Evolutionary conservation across 768 basidiomycete genomes (phyloP), one percentile per base, ranked within the genome.

Genomic region (Pleurotus tuber-regium): DNA sequence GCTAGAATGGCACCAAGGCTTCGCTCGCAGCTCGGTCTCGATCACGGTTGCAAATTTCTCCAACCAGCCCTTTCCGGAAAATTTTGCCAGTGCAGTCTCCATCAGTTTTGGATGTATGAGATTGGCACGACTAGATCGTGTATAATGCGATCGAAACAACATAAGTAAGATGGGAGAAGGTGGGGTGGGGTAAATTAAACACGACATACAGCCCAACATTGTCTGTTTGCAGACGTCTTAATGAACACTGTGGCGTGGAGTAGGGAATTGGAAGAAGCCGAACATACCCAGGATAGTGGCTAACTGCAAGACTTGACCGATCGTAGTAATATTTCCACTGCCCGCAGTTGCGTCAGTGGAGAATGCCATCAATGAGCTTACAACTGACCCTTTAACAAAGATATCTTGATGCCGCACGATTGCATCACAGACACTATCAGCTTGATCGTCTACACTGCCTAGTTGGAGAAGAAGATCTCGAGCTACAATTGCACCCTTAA

Each of bases 401-500:
- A 70, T 67, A 58, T 71, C 68, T 53, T 79, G 76, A 62, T 78
- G 78, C 30, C 77, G 61, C 43, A 76, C 66, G 55, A 79, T 76
- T 33, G 76, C 74, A 55, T 80, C 79, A 56, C 74, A 77, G 9
- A 80, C 71, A 42, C 71, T 70, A 57, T 80, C 79, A 10, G 79
- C 78, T 54, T 79, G 75, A 56, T 79, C 76, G 60, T 74, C 73
- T 1, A 65, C 62, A 10, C 75, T 75, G 1, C 72, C 73, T 4
- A 64, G 60, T 24, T 71, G 58, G 19, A 77, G 59, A 35, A 80
- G 75, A 33, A 75, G 64, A 46, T 79, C 74, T 26, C 77, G 72
- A 29, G 76, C 79, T 10, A 79, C 69, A 47, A 80, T 76, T 16
- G 70, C 79, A 41, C 79, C 77, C 59, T 76, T 77, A 66, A 78